Base-by-base conservation (phyloP, 495 filamentous ascomycete genomes). In the Xylaria nigripes region DNA sequence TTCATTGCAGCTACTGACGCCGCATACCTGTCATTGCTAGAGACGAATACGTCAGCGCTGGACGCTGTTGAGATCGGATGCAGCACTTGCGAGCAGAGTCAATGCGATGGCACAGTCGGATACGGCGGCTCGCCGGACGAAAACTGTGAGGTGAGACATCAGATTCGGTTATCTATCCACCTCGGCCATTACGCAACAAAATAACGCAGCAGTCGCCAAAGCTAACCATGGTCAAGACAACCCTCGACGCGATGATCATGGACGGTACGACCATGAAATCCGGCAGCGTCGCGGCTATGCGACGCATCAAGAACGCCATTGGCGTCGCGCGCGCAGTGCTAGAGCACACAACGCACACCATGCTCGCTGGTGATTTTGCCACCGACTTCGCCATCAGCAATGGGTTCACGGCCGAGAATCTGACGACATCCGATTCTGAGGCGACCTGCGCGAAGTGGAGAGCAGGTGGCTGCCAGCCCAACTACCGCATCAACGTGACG, bases 101-200 rank as follows among this genome's bases (percentile, higher is more conserved):
- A 72, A 43, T 75, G 72, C 57, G 74, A 77, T 54, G 60, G 62
- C 34, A 74, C 72, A 30, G 74, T 77, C 46, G 74, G 74, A 22
- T 74, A 64, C 43, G 73, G 73, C 45, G 74, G 74, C 10, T 76
- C 72, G 6, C 70, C 73, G 10, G 74, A 77, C 50, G 73, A 76
- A 56, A 57, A 57, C 34, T 76, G 74, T 54, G 73, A 76, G 51
- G 63, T 66, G 42, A 47, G 51, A 34, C 15, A 40, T 18, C 15
- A 7, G 23, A 21, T 21, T 1, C 24, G 29, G 18, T 0, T 32
- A 0, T 19, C 6, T 19, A 19, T 2, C 15, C 5, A 32, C 19
- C 22, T 2, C 42, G 16, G n/a, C n/a, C n/a, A n/a, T n/a, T n/a
- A n/a, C n/a, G n/a, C n/a, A n/a, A n/a, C n/a, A n/a, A n/a, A n/a